These are phyloP conservation scores for Striga asiatica DNA, from an alignment of 257 asterid genomes.

Conservation along the genomic window DNA sequence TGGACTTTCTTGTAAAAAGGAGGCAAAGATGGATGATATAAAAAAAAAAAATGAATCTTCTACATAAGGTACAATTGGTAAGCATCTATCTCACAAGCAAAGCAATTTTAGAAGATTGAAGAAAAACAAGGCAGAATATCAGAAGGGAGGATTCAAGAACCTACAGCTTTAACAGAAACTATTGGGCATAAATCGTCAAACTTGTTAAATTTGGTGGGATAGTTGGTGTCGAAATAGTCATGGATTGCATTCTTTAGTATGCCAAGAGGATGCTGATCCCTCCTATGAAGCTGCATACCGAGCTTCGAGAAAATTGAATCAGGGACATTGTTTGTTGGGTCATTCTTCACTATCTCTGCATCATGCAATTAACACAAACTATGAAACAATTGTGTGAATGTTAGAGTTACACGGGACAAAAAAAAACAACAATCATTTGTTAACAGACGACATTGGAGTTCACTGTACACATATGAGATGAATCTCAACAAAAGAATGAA, in stretches of 20 bases:
- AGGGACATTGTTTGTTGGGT: constrained; percentile 71
- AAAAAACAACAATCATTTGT: no score
- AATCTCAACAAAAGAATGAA: no score
- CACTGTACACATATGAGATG: no score
- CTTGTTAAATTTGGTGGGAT: constrained; percentile 55
- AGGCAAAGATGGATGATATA: neutral
- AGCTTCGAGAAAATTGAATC: constrained; percentile 67
- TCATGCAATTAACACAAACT: neutral
- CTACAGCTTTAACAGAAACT: constrained; percentile 58
- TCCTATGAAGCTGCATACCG: constrained; percentile 80
- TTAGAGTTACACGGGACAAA: no score
- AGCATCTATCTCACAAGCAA: constrained; percentile 5
- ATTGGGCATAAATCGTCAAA: constrained; percentile 62
- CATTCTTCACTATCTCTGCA: constrained; percentile 72
- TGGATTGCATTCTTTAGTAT: constrained; percentile 67
- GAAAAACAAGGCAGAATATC: neutral
- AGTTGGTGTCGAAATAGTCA: constrained; percentile 61
- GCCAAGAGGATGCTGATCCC: constrained; percentile 77
- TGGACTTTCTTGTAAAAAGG: neutral
- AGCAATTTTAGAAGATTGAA: neutral
- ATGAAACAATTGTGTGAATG: neutral
- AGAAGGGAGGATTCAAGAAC: neutral
- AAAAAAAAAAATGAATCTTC: no score
- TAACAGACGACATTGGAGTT: no score
- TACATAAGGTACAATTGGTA: neutral